Conservation (phyloP, 208 protist genomes). For the Entamoeba moshkovskii region DNA sequence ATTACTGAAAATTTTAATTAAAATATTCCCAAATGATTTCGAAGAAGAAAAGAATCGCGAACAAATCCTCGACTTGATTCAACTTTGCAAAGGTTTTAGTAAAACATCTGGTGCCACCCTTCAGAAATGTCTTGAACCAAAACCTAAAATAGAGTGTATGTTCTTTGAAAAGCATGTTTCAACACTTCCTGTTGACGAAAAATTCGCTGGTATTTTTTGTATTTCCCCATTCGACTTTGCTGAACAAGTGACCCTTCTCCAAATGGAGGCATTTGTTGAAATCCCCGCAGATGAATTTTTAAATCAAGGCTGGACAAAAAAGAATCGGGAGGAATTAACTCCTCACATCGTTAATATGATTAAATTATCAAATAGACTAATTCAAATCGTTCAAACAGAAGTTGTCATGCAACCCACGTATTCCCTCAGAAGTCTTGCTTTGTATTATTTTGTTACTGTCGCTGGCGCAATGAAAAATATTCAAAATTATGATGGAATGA, state of each 20-base stretch:
- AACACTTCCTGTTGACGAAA: no score
- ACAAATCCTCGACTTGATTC: no score
- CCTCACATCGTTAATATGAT: slow-evolving; percentile 10
- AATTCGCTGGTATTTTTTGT: background rate
- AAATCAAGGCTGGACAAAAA: background rate
- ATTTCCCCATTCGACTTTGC: background rate
- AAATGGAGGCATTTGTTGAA: background rate
- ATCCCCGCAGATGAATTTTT: slow-evolving; percentile 11
- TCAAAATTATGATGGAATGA: background rate
- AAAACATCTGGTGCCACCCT: no score
- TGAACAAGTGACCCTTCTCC: background rate
- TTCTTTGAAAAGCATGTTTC: no score
- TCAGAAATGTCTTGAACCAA: no score
- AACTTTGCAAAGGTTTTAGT: no score
- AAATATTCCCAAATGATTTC: no score
- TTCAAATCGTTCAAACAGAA: background rate
- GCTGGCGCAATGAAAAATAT: background rate
- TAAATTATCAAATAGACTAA: background rate
- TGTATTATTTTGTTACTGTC: background rate
- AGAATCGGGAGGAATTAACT: background rate
- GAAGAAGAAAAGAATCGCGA: no score
- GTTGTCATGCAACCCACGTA: background rate
- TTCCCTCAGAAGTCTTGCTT: background rate
- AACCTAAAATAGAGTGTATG: no score
- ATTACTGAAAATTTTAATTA: no score